Percentiles rank a stretch among this genome's conserved stretches.
Evolutionary conservation across 495 filamentous ascomycete species (phyloP).

Genomic region (Xylaria castorea): DNA sequence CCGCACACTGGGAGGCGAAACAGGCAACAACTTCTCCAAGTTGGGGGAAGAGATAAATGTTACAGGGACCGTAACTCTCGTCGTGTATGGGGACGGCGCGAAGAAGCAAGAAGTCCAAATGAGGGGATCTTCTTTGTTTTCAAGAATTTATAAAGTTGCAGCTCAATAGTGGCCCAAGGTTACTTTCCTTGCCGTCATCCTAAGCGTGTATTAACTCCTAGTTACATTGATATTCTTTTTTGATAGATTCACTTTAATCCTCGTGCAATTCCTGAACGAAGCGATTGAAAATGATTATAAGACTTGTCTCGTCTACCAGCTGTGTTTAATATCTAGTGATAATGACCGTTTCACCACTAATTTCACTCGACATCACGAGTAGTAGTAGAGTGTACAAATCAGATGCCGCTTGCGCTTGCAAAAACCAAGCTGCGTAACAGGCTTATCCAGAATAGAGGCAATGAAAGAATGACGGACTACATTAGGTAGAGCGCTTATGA

Average conservation of each 20-base stretch:
- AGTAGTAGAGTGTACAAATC: background rate
- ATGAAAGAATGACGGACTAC: background rate
- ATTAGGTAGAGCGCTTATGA: background rate
- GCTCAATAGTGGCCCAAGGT: background rate
- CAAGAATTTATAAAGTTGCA: background rate
- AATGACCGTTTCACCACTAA: background rate
- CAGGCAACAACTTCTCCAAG: background rate
- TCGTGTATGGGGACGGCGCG: background rate
- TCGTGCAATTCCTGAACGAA: background rate
- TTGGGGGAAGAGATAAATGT: background rate
- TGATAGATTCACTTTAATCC: background rate
- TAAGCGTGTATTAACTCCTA: background rate
- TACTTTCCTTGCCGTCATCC: background rate
- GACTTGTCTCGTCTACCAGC: background rate
- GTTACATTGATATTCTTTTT: background rate
- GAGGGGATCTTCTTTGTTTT: background rate
- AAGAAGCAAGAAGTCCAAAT: background rate
- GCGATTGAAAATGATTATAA: background rate
- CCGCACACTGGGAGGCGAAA: background rate
- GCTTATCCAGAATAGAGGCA: background rate
- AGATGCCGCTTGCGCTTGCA: background rate
- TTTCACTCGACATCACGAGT: background rate
- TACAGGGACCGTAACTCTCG: rapidly evolving
- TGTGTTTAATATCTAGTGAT: background rate
- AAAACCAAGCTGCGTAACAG: background rate